Evolutionary conservation across 768 basidiomycete species (phyloP).

Genomic region (Calocera cornea): DNA sequence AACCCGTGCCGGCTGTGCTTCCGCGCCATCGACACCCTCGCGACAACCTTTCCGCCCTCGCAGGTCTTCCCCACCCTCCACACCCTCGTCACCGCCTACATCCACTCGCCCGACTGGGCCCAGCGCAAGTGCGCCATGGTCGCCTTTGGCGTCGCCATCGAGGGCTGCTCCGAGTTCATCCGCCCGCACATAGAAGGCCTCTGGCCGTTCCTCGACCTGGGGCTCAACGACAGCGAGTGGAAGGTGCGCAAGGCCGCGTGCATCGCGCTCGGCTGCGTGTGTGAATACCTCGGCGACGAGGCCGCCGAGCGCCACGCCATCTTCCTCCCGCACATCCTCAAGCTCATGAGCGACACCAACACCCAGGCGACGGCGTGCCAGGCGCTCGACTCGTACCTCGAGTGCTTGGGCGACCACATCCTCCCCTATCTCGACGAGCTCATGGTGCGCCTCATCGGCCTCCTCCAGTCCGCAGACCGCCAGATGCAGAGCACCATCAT

Average conservation of each 20-base stretch:
- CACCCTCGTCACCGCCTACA: conserved; percentile 68
- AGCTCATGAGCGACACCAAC: conserved; percentile 67
- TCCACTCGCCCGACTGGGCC: conserved; percentile 61
- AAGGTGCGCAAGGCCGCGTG: conserved; percentile 92
- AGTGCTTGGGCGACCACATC: conserved; percentile 76
- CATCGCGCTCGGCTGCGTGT: conserved; percentile 86
- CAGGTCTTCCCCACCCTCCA: conserved; percentile 94
- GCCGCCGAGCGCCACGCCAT: conserved; percentile 65
- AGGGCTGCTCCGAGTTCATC: conserved; percentile 97
- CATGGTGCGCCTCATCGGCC: conserved; percentile 81
- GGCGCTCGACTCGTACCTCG: conserved; percentile 89
- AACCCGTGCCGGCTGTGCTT: conserved; percentile 90
- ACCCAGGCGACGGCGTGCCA: conserved; percentile 93
- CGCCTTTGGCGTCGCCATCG: conserved; percentile 87
- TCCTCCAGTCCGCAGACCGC: conserved; percentile 78
- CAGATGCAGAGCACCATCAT: conserved; percentile 87
- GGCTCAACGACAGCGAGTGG: conserved; percentile 70
- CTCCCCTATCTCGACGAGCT: conserved; percentile 83
- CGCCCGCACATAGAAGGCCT: conserved; percentile 72
- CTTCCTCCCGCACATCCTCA: conserved; percentile 87
- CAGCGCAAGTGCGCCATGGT: conserved; percentile 87
- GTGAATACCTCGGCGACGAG: conserved; percentile 94
- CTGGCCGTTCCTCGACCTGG: conserved; percentile 87
- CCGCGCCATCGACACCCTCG: conserved; percentile 83
- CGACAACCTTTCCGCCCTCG: conserved; percentile 80